Conservation (phyloP, 129 eudicot species). For the Flaveria sonorensis region DNA sequence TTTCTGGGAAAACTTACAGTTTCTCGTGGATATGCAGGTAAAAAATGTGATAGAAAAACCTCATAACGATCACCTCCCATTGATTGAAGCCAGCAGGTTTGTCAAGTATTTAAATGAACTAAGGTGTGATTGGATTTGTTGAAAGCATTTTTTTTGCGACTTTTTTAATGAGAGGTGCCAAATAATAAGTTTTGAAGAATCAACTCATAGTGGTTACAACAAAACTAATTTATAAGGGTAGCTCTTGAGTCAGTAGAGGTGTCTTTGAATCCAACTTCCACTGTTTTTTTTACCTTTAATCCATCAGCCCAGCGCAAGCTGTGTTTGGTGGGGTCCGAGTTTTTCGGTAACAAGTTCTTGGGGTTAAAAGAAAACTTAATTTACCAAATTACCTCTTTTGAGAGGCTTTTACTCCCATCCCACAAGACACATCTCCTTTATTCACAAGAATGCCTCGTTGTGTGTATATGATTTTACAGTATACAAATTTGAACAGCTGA, state of each 20-base stretch:
- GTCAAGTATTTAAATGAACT: constrained; percentile 16
- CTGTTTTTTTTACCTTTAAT: too few relatives aligned
- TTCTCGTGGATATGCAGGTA: constrained; percentile 60
- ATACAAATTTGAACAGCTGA: neutral
- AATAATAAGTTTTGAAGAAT: neutral
- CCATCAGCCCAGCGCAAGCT: too few relatives aligned
- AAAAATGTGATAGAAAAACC: constrained; percentile 96
- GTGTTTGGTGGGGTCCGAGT: too few relatives aligned
- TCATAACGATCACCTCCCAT: constrained; percentile 88
- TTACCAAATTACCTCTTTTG: neutral
- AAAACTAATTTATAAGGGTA: too few relatives aligned
- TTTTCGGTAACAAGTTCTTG: too few relatives aligned
- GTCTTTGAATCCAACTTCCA: too few relatives aligned
- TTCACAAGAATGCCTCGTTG: neutral
- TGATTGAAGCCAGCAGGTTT: constrained; percentile 99
- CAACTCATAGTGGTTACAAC: neutral
- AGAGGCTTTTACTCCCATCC: neutral
- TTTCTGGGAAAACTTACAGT: constrained; percentile 5
- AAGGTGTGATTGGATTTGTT: neutral
- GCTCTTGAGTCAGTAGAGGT: too few relatives aligned
- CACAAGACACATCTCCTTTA: neutral
- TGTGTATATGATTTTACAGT: neutral
- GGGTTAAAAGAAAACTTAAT: neutral
- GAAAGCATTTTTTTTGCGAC: neutral
- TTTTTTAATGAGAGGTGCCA: neutral